Base-by-base conservation (phyloP, 768 basidiomycete species). In the Hypholoma fasciculare region DNA sequence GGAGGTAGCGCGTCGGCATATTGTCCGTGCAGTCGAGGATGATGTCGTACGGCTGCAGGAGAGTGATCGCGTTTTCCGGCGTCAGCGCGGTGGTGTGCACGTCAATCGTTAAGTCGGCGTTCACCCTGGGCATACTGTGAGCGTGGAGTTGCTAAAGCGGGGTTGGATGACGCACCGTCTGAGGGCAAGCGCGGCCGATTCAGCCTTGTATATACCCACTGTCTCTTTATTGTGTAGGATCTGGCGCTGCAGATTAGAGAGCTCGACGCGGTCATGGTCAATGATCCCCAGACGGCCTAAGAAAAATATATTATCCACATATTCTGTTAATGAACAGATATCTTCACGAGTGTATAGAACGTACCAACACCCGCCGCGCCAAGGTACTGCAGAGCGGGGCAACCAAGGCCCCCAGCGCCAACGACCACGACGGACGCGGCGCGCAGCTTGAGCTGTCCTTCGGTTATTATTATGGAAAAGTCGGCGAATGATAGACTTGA, bases 11-110 rank as follows among this genome's bases (percentile, higher is more conserved):
- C 0, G 94, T 95, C 2, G 90, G 86, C 1, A 89, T 85, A 62
- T 97, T 96, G 74, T 98, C 96, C 4, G 95, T 97, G 76, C 96
- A 98, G 74, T 98, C 96, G 14, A 98, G 77, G 50, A 98, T 78
- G 52, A 97, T 72, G 69, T 90, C 84, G 66, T 92, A 94, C 1
- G 80, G 67, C 11, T 67, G 61, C 11, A 96, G 75, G 19, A 92
- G 72, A 14, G 72, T 59, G n/a, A 84, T 59, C 0, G 94, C 92
- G 63, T 94, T 94, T 26, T 73, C 66, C 7, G 89, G 64, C 16
- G 78, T 70, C 40, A 97, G 77, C 1, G 85, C 80, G 13, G 77
- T 67, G 0, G 75, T 69, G 51, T 88, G 75, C 2, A 85, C 71
- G 40, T 87, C 80, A 38, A 96, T 73, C 3, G 67, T 71, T n/a